Conservation (phyloP, 202 grass and related monocot genomes). For the Carex sylvatica region DNA sequence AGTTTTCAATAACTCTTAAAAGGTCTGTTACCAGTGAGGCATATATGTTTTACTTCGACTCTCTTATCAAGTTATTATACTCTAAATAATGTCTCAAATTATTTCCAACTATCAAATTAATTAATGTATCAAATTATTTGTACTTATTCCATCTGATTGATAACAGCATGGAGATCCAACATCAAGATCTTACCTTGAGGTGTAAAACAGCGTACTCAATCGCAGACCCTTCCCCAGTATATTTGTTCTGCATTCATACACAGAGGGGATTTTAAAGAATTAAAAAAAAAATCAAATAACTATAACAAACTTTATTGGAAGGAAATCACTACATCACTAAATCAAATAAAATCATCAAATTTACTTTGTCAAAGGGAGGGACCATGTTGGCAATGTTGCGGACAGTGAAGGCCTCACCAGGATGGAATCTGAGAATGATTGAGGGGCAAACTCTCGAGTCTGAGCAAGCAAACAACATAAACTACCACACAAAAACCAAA, state of each 20-base stretch:
- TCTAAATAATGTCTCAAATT: no score
- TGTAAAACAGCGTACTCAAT: conserved; percentile 79
- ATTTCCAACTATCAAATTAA: no score
- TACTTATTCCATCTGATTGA: not conserved
- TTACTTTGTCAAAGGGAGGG: conserved; percentile 54
- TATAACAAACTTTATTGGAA: not conserved
- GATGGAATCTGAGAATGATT: conserved; percentile 57
- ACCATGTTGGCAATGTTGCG: conserved; percentile 92
- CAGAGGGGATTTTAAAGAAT: not conserved
- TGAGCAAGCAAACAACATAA: conserved; percentile 77
- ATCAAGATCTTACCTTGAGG: conserved; percentile 41
- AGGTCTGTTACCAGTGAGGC: no score
- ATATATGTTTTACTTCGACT: not conserved
- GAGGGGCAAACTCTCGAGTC: conserved; percentile 91
- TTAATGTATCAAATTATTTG: no score
- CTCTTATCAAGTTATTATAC: not conserved
- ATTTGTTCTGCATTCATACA: conserved; percentile 46
- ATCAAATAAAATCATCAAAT: not conserved
- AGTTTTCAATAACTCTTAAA: no score
- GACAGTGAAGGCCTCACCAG: conserved; percentile 79
- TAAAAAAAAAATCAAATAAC: not conserved
- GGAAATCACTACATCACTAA: not conserved
- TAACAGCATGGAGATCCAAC: not conserved
- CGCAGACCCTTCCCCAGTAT: conserved; percentile 49
- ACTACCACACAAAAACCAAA: conserved; percentile 34